Conservation (phyloP, 345 rosid genomes). For the Citrus hindsii region DNA sequence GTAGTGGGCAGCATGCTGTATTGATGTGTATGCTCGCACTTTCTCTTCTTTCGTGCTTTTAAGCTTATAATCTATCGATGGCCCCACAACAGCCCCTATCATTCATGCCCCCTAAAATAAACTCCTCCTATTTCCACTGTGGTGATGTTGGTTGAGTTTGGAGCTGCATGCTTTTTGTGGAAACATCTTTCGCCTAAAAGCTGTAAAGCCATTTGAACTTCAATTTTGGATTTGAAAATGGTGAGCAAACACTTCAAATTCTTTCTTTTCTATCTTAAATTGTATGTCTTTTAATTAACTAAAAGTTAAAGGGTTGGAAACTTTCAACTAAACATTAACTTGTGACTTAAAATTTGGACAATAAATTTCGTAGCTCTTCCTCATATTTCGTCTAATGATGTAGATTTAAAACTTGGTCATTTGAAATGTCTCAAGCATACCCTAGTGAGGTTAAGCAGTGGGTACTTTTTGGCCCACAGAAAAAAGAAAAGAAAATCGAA, state of each 20-base stretch:
- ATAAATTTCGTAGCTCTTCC: no score
- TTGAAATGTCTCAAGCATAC: background rate
- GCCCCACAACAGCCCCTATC: background rate
- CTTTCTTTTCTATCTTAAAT: no score
- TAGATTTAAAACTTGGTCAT: no score
- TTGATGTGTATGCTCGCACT: background rate
- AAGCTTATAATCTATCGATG: background rate
- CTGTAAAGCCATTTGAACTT: background rate
- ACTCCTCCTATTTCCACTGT: background rate
- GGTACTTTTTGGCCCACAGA: conserved; percentile 22
- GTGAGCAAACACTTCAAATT: no score
- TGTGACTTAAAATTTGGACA: no score
- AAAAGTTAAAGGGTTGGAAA: no score
- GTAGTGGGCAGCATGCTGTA: conserved; percentile 35
- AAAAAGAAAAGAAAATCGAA: background rate
- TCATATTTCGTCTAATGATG: no score
- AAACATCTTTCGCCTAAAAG: background rate
- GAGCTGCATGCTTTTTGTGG: background rate
- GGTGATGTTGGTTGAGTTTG: background rate
- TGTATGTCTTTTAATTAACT: no score
- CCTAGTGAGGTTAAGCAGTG: background rate
- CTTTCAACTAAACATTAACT: no score
- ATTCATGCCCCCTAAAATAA: background rate
- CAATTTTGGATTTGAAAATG: background rate
- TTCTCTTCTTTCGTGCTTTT: background rate